Evolutionary conservation across 768 basidiomycete species (phyloP).

Genomic region (Punctularia strigosozonata): DNA sequence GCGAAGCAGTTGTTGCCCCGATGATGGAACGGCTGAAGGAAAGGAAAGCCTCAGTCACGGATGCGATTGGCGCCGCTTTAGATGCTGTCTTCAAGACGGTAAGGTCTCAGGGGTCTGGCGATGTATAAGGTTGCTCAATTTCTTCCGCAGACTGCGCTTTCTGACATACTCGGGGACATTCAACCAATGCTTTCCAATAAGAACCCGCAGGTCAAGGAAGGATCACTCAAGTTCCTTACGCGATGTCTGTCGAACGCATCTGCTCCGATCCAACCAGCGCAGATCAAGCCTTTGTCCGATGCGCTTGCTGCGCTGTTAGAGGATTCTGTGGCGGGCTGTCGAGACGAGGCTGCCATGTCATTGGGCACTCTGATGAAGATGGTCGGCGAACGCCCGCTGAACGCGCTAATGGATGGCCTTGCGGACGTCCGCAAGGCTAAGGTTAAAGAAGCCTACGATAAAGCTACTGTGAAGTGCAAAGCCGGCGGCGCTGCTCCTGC

Average conservation of each 20-base stretch:
- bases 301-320: constrained; percentile 65
- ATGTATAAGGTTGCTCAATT: constrained; percentile 6
- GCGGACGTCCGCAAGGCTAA: constrained; percentile 83
- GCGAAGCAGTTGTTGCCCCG: constrained; percentile 57
- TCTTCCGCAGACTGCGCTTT: constrained; percentile 50
- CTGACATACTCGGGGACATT: constrained; percentile 78
- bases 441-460: constrained; percentile 89
- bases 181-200: constrained; percentile 70
- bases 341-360: constrained; percentile 81
- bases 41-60: constrained; percentile 82
- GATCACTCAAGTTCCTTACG: constrained; percentile 76
- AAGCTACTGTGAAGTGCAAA: constrained; percentile 86
- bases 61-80: constrained; percentile 75
- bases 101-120: constrained; percentile 16
- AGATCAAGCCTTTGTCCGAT: constrained; percentile 77
- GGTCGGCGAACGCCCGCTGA: constrained; percentile 86
- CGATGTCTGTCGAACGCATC: constrained; percentile 67
- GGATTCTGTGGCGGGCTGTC: constrained; percentile 81
- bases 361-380: constrained; percentile 93
- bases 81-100: constrained; percentile 85
- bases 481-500: constrained; percentile 42
- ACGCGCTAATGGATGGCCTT: constrained; percentile 73
- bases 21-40: constrained; percentile 91
- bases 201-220: constrained; percentile 95
- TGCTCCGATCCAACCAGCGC: constrained; percentile 54